These are phyloP conservation scores for Hamamelis virginiana DNA, from an alignment of 164 flowering plant genomes.

Conservation along the genomic window DNA sequence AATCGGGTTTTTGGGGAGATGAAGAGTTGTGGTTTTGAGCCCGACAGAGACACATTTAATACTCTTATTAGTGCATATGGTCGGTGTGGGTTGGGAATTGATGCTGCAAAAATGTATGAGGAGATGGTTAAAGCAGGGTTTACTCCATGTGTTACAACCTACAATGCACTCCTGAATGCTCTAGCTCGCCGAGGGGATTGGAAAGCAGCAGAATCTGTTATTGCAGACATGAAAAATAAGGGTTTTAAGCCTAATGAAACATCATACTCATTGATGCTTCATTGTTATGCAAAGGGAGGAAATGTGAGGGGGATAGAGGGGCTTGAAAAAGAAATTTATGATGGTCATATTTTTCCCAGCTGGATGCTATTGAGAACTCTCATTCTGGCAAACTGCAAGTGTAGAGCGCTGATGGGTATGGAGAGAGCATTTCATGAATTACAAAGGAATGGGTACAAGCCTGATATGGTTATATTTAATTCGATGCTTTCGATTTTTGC, in stretches of 20 bases:
- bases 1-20: slow-evolving; percentile 67
- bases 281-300: slow-evolving; percentile 72
- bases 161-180: slow-evolving; percentile 84
- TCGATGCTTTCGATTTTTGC: slow-evolving; percentile 79
- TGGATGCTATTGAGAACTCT: slow-evolving; percentile 88
- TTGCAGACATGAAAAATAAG: slow-evolving; percentile 69
- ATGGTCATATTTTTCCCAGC: slow-evolving; percentile 69
- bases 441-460: slow-evolving; percentile 61
- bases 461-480: slow-evolving; percentile 80
- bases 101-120: slow-evolving; percentile 54
- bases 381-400: slow-evolving; percentile 65
- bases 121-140: slow-evolving; percentile 81
- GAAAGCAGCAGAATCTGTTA: slow-evolving; percentile 67
- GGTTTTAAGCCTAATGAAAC: slow-evolving; percentile 83
- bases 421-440: slow-evolving; percentile 73
- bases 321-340: slow-evolving; percentile 63
- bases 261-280: slow-evolving; percentile 76
- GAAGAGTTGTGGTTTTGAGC: slow-evolving; percentile 91
- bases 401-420: slow-evolving; percentile 65
- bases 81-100: slow-evolving; percentile 63
- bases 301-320: slow-evolving; percentile 54
- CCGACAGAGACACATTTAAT: slow-evolving; percentile 83
- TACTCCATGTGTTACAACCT: slow-evolving; percentile 74
- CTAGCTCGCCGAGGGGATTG: slow-evolving; percentile 76
- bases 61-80: slow-evolving; percentile 86